Evolutionary conservation across 2,329 filamentous ascomycete species (phyloP).

Genomic region (Diplodia scrobiculata): DNA sequence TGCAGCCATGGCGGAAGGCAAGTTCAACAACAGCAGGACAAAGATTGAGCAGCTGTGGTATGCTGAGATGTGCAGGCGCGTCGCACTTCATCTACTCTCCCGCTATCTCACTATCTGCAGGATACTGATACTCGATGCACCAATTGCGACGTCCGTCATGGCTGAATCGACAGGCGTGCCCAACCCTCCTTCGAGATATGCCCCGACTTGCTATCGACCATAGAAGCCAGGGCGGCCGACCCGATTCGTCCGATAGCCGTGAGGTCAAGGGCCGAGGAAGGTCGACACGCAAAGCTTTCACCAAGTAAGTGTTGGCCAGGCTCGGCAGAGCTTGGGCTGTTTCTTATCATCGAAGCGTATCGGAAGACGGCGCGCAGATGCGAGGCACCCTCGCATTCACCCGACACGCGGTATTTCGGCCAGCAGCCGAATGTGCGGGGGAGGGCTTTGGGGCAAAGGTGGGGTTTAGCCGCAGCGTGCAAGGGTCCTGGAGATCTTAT

Average conservation of each 20-base stretch:
- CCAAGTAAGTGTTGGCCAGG: not conserved
- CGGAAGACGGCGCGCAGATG: constrained; percentile 19
- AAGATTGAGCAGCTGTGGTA: not conserved
- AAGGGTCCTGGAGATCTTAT: constrained; percentile 19
- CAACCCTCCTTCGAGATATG: not conserved
- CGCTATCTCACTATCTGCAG: constrained; percentile 6
- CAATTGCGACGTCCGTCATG: not conserved
- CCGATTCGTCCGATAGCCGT: not conserved
- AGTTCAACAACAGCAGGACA: not conserved
- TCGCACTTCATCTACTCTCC: not conserved
- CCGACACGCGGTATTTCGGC: constrained; percentile 1
- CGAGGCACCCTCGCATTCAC: constrained; percentile 6
- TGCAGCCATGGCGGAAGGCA: not conserved
- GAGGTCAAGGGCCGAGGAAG: not conserved
- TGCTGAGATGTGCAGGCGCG: not conserved
- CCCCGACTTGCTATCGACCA: not conserved
- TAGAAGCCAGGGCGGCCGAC: not conserved
- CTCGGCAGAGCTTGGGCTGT: constrained; percentile 19
- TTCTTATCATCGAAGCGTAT: constrained; percentile 8
- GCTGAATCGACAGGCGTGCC: not conserved
- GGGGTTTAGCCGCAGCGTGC: constrained; percentile 5
- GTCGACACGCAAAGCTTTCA: constrained; percentile 23
- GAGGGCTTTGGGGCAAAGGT: constrained; percentile 9
- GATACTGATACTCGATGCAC: not conserved
- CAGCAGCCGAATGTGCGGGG: constrained; percentile 12